Conservation (phyloP, 2,329 filamentous ascomycete genomes). For the Pezicula radicicola region DNA sequence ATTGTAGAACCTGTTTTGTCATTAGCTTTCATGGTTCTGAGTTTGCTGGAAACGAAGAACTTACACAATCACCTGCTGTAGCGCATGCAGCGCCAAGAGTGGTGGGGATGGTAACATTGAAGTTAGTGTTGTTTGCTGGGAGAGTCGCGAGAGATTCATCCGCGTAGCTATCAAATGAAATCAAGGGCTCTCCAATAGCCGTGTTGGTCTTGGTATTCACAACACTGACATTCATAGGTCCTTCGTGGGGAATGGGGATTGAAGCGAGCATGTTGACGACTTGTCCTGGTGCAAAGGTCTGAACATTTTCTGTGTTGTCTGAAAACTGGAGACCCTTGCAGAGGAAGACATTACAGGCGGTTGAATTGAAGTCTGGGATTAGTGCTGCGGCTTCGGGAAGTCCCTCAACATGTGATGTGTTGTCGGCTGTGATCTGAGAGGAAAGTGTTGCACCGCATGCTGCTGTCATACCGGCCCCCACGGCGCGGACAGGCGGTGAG, state of each 20-base stretch:
- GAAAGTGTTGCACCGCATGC: constrained; percentile 41
- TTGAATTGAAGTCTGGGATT: constrained; percentile 17
- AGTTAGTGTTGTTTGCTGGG: constrained; percentile 42
- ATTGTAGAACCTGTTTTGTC: constrained; percentile 49
- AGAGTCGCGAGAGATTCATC: constrained; percentile 37
- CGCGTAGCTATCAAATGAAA: constrained; percentile 47
- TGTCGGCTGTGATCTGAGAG: constrained; percentile 21
- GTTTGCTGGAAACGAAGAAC: constrained; percentile 1
- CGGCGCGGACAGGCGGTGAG: constrained; percentile 34
- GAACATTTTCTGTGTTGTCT: constrained; percentile 40
- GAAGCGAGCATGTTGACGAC: constrained; percentile 37
- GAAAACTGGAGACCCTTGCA: constrained; percentile 44
- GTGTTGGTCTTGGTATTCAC: constrained; percentile 44
- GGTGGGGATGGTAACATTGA: constrained; percentile 50
- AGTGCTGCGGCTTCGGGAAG: constrained; percentile 32
- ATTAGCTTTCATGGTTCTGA: constrained; percentile 18
- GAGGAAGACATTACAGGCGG: constrained; percentile 38
- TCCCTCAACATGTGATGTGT: constrained; percentile 27
- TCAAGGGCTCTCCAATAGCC: constrained; percentile 45
- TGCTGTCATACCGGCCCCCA: constrained; percentile 38
- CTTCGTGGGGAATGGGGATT: constrained; percentile 47
- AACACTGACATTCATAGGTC: constrained; percentile 52
- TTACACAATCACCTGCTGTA: constrained; percentile 20
- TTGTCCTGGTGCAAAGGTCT: constrained; percentile 40
- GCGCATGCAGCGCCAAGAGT: constrained; percentile 40